Percentiles rank a stretch among this genome's conserved stretches.
Conservation (phyloP, 129 eudicot species). For the Smallanthus sonchifolius region DNA sequence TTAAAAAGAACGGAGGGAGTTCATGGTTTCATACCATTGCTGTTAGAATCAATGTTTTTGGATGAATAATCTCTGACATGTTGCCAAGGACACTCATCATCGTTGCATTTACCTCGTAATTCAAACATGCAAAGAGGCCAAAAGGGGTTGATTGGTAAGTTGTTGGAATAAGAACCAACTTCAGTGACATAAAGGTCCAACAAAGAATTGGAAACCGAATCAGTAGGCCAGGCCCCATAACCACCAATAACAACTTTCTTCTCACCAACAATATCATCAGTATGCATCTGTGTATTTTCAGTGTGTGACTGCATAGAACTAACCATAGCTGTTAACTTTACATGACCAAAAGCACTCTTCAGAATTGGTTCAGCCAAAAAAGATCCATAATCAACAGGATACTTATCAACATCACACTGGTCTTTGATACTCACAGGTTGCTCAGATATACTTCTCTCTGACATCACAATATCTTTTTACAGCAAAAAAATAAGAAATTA, state of each 20-base stretch:
- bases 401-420: conserved; percentile 16
- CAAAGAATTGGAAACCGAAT: conserved; percentile 17
- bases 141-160: conserved; percentile 50
- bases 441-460: conserved; percentile 24
- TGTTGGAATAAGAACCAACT: conserved; percentile 53
- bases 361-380: conserved; percentile 29
- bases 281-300: conserved; percentile 1
- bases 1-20: not conserved
- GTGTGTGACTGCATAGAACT: conserved; percentile 18
- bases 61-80: conserved; percentile 54
- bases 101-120: conserved; percentile 73
- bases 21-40: conserved; percentile 25
- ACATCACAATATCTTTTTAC: conserved; percentile 25
- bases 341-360: conserved; percentile 41
- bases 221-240: conserved; percentile 15
- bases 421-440: conserved; percentile 26
- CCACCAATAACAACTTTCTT: conserved; percentile 8
- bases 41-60: conserved; percentile 16
- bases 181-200: conserved; percentile 26
- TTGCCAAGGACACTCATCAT: conserved; percentile 77
- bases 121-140: conserved; percentile 87
- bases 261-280: conserved; percentile 18
- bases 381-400: conserved; percentile 24
- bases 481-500: conserved; percentile 5
- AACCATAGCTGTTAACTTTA: conserved; percentile 20